Evolutionary conservation across 441 rosid genomes (phyloP).

Genomic region (Melianthus villosus): DNA sequence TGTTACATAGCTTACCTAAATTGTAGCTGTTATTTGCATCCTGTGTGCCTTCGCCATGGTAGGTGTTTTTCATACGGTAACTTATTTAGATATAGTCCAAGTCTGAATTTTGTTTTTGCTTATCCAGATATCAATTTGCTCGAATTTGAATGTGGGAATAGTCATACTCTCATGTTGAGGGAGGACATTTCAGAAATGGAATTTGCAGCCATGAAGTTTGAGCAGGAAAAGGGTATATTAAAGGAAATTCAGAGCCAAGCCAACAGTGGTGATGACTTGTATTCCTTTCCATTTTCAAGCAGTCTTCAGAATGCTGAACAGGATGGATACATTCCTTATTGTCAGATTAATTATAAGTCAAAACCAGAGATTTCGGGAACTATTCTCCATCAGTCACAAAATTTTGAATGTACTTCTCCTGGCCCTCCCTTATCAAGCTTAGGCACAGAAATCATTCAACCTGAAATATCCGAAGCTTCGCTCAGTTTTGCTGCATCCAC

Average conservation of each 20-base stretch:
- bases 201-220: constrained; percentile 70
- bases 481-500: constrained; percentile 30
- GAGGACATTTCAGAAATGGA: constrained; percentile 58
- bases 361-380: constrained; percentile 11
- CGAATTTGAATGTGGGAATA: constrained; percentile 56
- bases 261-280: constrained; percentile 36
- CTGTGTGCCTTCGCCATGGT: constrained; percentile 92
- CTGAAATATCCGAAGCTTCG: constrained; percentile 17
- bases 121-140: constrained; percentile 41
- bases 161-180: constrained; percentile 49
- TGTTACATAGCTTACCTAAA: constrained; percentile 73
- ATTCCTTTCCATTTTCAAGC: constrained; percentile 29
- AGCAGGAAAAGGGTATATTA: constrained; percentile 39
- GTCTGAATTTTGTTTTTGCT: constrained; percentile 4
- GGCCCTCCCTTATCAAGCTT: constrained; percentile 11
- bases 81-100: constrained; percentile 1
- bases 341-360: constrained; percentile 33
- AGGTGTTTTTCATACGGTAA: constrained; percentile 14
- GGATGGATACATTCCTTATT: constrained; percentile 57
- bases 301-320: constrained; percentile 16
- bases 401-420: constrained; percentile 2
- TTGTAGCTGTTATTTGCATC: constrained; percentile 61
- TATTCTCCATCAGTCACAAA: constrained; percentile 12
- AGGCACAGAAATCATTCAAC: constrained; percentile 11
- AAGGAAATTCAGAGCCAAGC: constrained; percentile 21